Base-by-base conservation (phyloP, 2,329 filamentous ascomycete genomes). In the Verruconis gallopava region DNA sequence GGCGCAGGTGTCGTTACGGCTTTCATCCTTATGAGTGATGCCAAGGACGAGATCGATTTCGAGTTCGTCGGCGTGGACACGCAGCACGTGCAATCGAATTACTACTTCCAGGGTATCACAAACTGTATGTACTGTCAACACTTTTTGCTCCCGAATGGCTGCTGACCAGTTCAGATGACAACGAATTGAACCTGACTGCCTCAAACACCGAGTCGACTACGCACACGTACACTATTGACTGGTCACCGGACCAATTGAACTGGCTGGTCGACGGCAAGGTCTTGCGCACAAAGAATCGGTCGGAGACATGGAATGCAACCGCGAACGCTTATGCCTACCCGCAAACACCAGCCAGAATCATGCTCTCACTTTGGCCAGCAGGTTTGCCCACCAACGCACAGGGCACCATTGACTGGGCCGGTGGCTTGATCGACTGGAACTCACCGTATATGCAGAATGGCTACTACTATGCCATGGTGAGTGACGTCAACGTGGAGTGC, bases 1-100 rank as follows among this genome's bases (percentile, higher is more conserved):
- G 88, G 86, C 44, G 66, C 70, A 36, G 91, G 91, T 70, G 91
- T 98, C 17, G 82, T 98, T n/a, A 93, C 86, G 2, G 89, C 86
- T 21, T 98, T 98, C 59, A 98, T 98, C 59, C 69, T 96, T 56
- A 77, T 95, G 62, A 88, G 83, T 25, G 89, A 96, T 55, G 82
- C 93, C 55, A 93, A 95, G 71, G 91, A 98, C 56, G 91, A 98
- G 64, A 94, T 98, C 54, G 91, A 98, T 66, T 96, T 85, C 59
- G 91, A 98, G 61, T 96, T 82, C 59, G 74, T 98, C 42, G 91
- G 91, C 50, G 73, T 73, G 35, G 84, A 95, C 55, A 68, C 93
- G 47, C 56, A 68, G 37, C 74, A 72, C 48, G 84, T 81, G 14
- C 88, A 98, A 68, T 91, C 86, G 58, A 98, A 98, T 68, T 98